A percentile compares a stretch with the other conserved stretches of the same genome.
Conservation (phyloP, 2,329 filamentous ascomycete genomes). For the Rhytidhysteron rufulum region DNA sequence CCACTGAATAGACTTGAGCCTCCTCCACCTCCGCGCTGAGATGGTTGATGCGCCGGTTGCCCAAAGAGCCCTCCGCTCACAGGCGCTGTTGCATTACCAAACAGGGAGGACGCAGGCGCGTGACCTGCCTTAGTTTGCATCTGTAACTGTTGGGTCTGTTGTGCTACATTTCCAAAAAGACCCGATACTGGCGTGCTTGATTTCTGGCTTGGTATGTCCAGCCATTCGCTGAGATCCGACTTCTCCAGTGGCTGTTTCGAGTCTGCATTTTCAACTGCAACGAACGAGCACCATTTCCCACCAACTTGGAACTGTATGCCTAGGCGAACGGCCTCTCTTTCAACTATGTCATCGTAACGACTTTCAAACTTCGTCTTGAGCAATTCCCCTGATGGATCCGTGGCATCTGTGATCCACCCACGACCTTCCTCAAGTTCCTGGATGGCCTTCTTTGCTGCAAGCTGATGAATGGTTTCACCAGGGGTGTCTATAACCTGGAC, state of each 20-base stretch:
- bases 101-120: too few relatives aligned
- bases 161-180: too few relatives aligned
- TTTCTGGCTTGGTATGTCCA: conserved; percentile 20
- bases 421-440: conserved; percentile 67
- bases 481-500: conserved; percentile 47
- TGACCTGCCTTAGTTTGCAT: too few relatives aligned
- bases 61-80: too few relatives aligned
- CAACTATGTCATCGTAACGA: conserved; percentile 57
- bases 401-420: conserved; percentile 53
- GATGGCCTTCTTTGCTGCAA: conserved; percentile 65
- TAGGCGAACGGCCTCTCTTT: conserved; percentile 63
- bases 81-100: too few relatives aligned
- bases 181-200: too few relatives aligned
- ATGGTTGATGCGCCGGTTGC: too few relatives aligned
- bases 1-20: too few relatives aligned
- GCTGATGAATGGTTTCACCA: conserved; percentile 62
- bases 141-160: too few relatives aligned
- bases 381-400: conserved; percentile 34
- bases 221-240: conserved; percentile 17
- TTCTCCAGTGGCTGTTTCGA: conserved; percentile 8
- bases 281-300: conserved; percentile 69
- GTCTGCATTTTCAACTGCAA: conserved; percentile 55
- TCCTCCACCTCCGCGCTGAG: too few relatives aligned
- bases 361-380: conserved; percentile 43
- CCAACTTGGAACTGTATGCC: conserved; percentile 64